Conservation (phyloP, 2,329 filamentous ascomycete species). For the Clarireedia monteithiana region DNA sequence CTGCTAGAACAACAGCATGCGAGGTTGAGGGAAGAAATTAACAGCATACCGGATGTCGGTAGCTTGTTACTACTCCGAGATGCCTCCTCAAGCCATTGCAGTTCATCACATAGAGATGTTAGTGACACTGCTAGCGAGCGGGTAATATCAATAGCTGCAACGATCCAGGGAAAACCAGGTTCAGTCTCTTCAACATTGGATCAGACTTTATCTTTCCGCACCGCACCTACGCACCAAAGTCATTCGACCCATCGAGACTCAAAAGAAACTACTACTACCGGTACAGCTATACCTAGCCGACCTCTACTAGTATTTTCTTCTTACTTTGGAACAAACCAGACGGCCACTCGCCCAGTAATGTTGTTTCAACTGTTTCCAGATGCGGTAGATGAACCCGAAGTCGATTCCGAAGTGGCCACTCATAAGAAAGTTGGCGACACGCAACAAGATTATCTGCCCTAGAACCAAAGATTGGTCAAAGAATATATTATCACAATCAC, state of each 20-base stretch:
- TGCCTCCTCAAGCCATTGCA: conserved; percentile 8
- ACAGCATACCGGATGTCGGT: conserved; percentile 16
- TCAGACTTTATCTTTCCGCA: not conserved
- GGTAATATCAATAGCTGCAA: not conserved
- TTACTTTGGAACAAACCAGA: too few species aligned
- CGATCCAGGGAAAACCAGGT: not conserved
- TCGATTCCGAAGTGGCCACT: too few species aligned
- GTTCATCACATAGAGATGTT: conserved; percentile 3
- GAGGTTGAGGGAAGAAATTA: conserved; percentile 16
- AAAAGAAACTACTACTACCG: not conserved
- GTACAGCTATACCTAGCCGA: not conserved
- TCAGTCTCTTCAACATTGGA: not conserved
- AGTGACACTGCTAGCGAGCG: conserved; percentile 16
- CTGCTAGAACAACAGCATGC: conserved; percentile 14
- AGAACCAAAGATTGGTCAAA: conserved; percentile 9
- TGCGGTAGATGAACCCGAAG: too few species aligned
- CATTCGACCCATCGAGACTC: not conserved
- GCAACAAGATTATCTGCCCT: not conserved
- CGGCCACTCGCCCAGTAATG: too few species aligned
- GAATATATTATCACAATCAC: not conserved
- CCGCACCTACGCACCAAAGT: not conserved
- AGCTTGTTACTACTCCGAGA: conserved; percentile 18
- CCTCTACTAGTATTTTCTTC: not conserved
- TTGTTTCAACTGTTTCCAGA: too few species aligned
- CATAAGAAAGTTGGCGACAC: too few species aligned